Evolutionary conservation across 176 grass and related monocot species (phyloP).

Genomic region (Carex cristatella): DNA sequence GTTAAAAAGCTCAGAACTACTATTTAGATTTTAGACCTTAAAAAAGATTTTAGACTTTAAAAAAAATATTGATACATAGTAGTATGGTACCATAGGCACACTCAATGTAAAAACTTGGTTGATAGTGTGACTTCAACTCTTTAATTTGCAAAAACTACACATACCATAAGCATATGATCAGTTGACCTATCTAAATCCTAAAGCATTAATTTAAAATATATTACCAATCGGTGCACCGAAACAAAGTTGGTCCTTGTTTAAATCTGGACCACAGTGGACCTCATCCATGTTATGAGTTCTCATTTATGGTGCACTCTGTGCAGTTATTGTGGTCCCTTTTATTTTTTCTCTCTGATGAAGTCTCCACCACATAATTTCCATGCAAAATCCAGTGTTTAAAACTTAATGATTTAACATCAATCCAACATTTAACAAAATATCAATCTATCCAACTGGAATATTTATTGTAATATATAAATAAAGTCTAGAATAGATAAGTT

Average conservation of each 20-base stretch:
- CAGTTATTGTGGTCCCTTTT: conserved; percentile 16
- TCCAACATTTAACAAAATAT: conserved; percentile 5
- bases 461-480: not conserved
- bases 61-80: no score
- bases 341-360: not conserved
- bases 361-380: not conserved
- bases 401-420: not conserved
- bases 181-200: conserved; percentile 1
- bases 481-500: conserved; percentile 8
- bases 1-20: no score
- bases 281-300: conserved; percentile 11
- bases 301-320: conserved; percentile 4
- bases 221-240: not conserved
- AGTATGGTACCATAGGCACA: no score
- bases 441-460: not conserved
- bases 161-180: not conserved
- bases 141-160: not conserved
- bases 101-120: not conserved
- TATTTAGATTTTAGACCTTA: no score
- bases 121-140: not conserved
- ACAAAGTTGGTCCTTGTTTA: conserved; percentile 4
- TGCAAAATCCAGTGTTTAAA: conserved; percentile 4
- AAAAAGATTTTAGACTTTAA: no score
- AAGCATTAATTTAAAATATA: not conserved
- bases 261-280: conserved; percentile 22